Evolutionary conservation across 345 rosid genomes (phyloP), one percentile per base, ranked within the genome.

Genomic region (Microcos paniculata): DNA sequence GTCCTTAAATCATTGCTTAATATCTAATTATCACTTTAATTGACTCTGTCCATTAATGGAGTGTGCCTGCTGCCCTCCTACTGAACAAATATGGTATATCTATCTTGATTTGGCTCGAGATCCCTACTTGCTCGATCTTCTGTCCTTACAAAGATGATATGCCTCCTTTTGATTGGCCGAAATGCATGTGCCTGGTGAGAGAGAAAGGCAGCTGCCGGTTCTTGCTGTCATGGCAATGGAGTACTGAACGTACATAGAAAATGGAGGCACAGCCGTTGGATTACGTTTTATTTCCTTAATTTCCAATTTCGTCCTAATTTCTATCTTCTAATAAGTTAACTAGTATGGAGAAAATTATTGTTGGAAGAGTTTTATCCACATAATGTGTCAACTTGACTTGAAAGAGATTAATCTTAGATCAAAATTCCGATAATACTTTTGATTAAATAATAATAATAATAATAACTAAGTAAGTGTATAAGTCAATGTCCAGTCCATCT

Each of bases 11-110:
- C 72, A 48, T 48, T 68, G 58, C 26, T 30, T 49, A 48, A 49
- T 18, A 16, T 42, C 72, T 30, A 49, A 49, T 68, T 68, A 68
- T 68, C 40, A 68, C 72, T 49, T 68, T 68, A 68, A 68, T 68
- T 48, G 72, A 68, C 56, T 68, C 1, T 10, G 42, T 24, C 40
- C 72, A 48, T 68, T 30, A 30, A 46, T 68, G 16, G 40, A 46
- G 18, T 46, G 57, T 68, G 72, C 16, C 1, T 23, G 1, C 56
- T 23, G 15, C 15, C 59, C 14, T 11, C n/a, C 19, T 28, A 26
- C 15, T 59, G 33, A 57, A 57, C 62, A 57, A 57, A 57, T 57
- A 1, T 57, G 35, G 62, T 4, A 23, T 57, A 59, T 57, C 5
- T 58, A 28, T 13, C 62, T 35, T 14, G 40, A 57, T 13, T 26